A percentile compares a stretch with the other conserved stretches of the same genome.
Conservation (phyloP, 306 rosid genomes). For the Neltuma alba region DNA sequence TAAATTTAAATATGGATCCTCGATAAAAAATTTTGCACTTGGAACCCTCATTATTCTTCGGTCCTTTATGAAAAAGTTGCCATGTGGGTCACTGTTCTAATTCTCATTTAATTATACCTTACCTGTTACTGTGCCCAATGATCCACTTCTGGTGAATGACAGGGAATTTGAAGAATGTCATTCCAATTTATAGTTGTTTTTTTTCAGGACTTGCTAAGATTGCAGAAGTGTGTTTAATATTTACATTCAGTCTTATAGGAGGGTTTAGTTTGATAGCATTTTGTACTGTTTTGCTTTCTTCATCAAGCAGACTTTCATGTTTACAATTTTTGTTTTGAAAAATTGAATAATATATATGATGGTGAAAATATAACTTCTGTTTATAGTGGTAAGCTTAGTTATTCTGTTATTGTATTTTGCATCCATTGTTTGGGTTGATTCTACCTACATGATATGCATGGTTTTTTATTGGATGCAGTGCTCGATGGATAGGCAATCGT, state of each 20-base stretch:
- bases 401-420: conserved; percentile 32
- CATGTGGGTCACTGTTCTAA: not conserved
- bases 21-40: not conserved
- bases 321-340: not conserved
- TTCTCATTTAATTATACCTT: not conserved
- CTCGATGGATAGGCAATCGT: conserved; percentile 97
- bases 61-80: not conserved
- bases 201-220: too few relatives aligned
- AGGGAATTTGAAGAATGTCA: too few relatives aligned
- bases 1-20: not conserved
- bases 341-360: not conserved
- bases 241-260: not conserved
- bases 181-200: too few relatives aligned
- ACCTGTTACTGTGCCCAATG: not conserved
- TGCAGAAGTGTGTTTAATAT: not conserved
- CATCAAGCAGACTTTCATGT: not conserved
- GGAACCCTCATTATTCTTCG: not conserved
- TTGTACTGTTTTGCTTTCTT: not conserved
- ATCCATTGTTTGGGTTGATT: conserved; percentile 21
- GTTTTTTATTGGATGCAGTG: conserved; percentile 63
- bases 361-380: conserved; percentile 14
- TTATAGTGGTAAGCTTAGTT: conserved; percentile 6
- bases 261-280: not conserved
- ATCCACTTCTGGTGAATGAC: too few relatives aligned
- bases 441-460: conserved; percentile 29